Percentiles rank a stretch among this genome's conserved stretches.
Evolutionary conservation across 208 protist genomes (phyloP).

Genomic region (Leishmania gerbilli): DNA sequence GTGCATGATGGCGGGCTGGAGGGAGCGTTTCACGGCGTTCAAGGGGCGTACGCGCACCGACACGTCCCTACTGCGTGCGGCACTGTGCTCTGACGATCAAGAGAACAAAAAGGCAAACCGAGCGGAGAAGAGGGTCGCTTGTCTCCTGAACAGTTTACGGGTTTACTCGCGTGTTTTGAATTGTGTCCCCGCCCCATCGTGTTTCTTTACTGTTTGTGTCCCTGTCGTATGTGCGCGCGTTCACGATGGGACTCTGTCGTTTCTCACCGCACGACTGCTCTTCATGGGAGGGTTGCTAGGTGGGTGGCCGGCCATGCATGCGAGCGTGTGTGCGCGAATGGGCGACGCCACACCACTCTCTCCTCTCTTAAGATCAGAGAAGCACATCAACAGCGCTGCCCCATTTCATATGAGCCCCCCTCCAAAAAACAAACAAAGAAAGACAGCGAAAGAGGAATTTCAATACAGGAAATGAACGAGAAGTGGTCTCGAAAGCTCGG

Average conservation of each 20-base stretch:
- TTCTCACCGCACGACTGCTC: neutral
- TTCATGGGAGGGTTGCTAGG: neutral
- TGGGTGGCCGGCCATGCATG: neutral
- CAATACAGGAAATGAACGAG: neutral
- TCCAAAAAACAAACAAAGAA: too few relatives aligned
- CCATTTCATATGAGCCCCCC: neutral
- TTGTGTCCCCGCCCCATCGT: neutral
- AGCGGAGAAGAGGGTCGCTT: neutral
- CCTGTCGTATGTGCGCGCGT: neutral
- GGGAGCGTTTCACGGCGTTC: neutral
- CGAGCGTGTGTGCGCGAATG: neutral
- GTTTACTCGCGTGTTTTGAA: neutral
- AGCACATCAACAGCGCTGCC: neutral
- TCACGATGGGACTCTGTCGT: neutral
- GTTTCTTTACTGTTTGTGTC: neutral
- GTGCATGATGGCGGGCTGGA: conserved; percentile 8
- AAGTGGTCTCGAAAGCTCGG: neutral
- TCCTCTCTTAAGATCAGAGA: neutral
- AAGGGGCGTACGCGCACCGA: neutral
- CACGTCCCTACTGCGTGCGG: neutral
- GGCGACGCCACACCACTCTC: neutral
- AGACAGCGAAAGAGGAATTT: neutral
- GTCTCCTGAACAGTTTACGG: neutral
- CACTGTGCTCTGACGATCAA: neutral
- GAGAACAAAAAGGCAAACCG: neutral